Base-by-base conservation (phyloP, 495 filamentous ascomycete species). In the Penicillium roqueforti region DNA sequence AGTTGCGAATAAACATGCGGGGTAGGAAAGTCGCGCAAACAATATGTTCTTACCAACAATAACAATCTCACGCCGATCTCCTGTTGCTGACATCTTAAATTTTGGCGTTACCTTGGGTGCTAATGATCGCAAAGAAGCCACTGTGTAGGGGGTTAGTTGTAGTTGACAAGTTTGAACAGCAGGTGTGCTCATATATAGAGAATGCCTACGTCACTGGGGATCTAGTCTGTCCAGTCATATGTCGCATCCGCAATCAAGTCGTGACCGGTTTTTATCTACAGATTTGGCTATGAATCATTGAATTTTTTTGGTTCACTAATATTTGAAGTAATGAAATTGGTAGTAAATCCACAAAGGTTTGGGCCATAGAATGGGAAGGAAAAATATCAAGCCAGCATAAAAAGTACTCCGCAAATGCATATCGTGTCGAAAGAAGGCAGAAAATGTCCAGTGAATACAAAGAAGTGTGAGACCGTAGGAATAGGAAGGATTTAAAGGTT, bases 41-140 rank as follows among this genome's bases (percentile, higher is more conserved):
- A 47, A 38, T 50, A 16, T 51, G n/a, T 47, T 56, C 80, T 60
- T 74, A 87, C 85, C 85, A 59, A 87, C 66, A 53, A 89, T 84
- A 51, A 88, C 79, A 54, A 89, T 88, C 48, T 88, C 80, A 60
- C 83, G 77, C 53, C 76, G 70, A 44, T 72, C 71, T 37, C 57
- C 60, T 38, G 59, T 31, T 18, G 60, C 56, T 42, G 74, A 56
- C 75, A 78, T 78, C 38, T 59, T 73, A 40, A 45, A 18, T 38
- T 54, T 57, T 8, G 58, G 62, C 29, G 52, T 57, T 39, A 68
- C 54, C 20, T 51, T 57, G 19, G 43, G 52, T 18, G 59, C 34
- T 29, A 67, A 9, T 16, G 39, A 38, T 55, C 45, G 60, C 23
- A 68, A 14, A 2, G 64, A 63, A 61, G 69, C 65, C 68, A 76